Base-by-base conservation (phyloP, 169 alveolate genomes). In the Plasmodium sp. region DNA sequence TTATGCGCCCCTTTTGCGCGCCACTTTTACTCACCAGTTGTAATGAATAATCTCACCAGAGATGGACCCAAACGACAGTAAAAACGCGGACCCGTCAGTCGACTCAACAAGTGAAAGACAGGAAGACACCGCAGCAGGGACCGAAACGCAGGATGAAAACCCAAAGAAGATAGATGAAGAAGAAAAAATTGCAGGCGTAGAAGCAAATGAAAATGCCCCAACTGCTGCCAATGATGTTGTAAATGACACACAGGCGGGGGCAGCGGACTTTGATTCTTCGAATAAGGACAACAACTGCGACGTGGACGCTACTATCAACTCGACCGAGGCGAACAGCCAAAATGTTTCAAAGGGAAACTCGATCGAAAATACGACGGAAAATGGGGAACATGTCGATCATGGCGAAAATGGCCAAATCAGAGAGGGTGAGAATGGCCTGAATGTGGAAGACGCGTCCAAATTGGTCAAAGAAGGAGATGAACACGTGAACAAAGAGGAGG, bases 71-170 rank as follows among this genome's bases (percentile, higher is more conserved):
- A 88, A 56, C 62, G 88, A 88, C 72, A 88, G 43, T 58, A 58
- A 77, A 10, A 79, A 77, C 81, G 48, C 56, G 74, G 94, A 80
- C 45, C 67, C 18, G 43, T 58, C 56, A 41, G 94, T 5, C 51
- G 74, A 88, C 81, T 41, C 86, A 34, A 72, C n/a, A 79, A 62
- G 36, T 39, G 94, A 88, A 79, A 62, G 90, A 88, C 94, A 88
- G 77, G 90, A 67, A 48, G 58, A 5, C 81, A 58, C 22, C 33
- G 56, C 54, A 56, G 5, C 72, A 56, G 81, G 71, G 45, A 58
- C 43, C 43, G 67, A 67, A 79, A 67, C 56, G 48, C 81, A 27
- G 41, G 72, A 48, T 79, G 94, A 79, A 88, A 48, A 79, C 73
- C 45, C 48, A 58, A 41, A 88, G 22, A 39, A 51, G 41, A 51